phyloP scores from a whole-genome alignment of 2,329 filamentous ascomycete species.

The Diaporthe helianthi region DNA sequence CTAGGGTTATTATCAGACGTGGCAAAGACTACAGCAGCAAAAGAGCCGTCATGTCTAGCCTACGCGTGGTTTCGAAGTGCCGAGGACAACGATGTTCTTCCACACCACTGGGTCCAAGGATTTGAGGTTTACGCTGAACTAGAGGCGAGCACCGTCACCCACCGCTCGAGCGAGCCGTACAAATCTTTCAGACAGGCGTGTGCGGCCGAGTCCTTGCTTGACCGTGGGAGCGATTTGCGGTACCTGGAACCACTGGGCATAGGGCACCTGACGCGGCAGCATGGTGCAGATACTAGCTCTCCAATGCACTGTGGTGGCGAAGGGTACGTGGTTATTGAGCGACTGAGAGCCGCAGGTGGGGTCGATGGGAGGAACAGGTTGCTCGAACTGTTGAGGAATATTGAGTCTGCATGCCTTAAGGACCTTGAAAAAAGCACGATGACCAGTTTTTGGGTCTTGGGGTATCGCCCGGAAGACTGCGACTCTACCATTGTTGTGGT shows the following conservation, averaged over 20 bases:
- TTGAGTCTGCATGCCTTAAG: not conserved
- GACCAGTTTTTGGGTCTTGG: not conserved
- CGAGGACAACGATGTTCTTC: not conserved
- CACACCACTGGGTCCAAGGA: conserved; percentile 1
- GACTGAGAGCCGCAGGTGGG: not conserved
- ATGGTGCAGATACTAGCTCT: not conserved
- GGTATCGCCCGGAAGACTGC: not conserved
- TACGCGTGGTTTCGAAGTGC: not conserved
- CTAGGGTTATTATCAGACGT: not conserved
- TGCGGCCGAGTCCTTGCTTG: not conserved
- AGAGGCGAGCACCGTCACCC: conserved; percentile 4
- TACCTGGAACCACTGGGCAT: conserved; percentile 1
- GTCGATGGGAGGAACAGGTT: not conserved
- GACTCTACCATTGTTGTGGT: not conserved
- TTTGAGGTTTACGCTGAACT: not conserved
- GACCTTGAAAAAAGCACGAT: not conserved
- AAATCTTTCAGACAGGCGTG: not conserved
- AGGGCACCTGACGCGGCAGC: not conserved
- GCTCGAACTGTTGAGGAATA: not conserved
- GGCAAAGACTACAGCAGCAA: not conserved
- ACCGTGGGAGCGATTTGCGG: not conserved
- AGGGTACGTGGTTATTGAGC: not conserved
- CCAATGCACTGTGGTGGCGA: not conserved
- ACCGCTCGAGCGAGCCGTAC: not conserved
- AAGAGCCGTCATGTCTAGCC: not conserved